phyloP scores from a whole-genome alignment of 495 filamentous ascomycete species.

The Podospora didyma region DNA sequence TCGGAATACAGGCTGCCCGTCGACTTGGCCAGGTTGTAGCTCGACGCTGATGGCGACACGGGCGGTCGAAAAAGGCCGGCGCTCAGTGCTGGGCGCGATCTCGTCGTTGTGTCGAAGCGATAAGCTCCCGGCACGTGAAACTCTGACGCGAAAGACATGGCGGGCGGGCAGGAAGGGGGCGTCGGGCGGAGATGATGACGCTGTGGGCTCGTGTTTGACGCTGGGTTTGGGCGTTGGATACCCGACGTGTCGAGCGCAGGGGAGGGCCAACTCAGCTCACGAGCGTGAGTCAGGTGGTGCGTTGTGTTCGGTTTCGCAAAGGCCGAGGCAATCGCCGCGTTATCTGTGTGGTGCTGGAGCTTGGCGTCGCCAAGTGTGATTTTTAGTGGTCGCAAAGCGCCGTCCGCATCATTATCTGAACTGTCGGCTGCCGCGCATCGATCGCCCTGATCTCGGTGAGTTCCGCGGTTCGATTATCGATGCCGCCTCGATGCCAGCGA shows the following conservation, averaged over 20 bases:
- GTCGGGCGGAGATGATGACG: neutral
- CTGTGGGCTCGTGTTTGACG: neutral
- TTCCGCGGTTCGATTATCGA: neutral
- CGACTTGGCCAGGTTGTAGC: slow-evolving; percentile 53
- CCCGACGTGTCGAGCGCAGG: neutral
- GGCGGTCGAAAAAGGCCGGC: slow-evolving; percentile 67
- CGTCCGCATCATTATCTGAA: neutral
- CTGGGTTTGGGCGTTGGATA: neutral
- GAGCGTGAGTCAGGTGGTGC: too few relatives aligned
- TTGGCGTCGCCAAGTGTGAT: neutral
- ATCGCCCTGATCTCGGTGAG: neutral
- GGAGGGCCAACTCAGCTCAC: too few relatives aligned
- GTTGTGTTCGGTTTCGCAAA: too few relatives aligned
- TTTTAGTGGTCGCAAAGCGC: neutral
- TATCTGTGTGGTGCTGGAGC: neutral
- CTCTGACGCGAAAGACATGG: slow-evolving; percentile 40
- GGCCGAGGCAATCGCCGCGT: too few relatives aligned
- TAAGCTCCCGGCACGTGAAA: slow-evolving; percentile 49
- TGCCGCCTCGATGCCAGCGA: neutral
- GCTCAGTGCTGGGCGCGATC: slow-evolving; percentile 39
- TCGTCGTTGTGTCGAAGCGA: slow-evolving; percentile 39
- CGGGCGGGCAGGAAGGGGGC: neutral
- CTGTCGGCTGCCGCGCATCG: neutral
- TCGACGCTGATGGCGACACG: slow-evolving; percentile 57
- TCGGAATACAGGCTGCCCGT: slow-evolving; percentile 49